Base-by-base conservation (phyloP, 2,329 filamentous ascomycete genomes). In the Blastomyces emzantsi region DNA sequence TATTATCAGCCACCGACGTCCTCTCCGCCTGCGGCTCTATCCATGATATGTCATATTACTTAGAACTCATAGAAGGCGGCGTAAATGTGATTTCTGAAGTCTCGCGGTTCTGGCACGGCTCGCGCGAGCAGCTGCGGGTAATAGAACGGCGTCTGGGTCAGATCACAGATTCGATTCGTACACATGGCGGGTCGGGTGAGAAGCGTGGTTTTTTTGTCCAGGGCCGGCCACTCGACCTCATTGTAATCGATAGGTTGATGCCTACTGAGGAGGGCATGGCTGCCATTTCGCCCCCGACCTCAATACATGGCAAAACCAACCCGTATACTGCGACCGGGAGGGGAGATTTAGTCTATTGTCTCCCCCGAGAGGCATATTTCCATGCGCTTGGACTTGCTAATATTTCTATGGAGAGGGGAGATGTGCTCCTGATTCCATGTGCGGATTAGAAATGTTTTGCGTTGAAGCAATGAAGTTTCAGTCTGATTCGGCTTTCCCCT, bases 1-100 rank as follows among this genome's bases (percentile, higher is more conserved):
- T 88, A 30, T 77, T 86, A 43, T 81, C 85, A 58, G 87, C 87
- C 0, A 79, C 87, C 43, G 88, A 91, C 68, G 83, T 89, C 1
- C 78, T 90, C 63, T 84, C 84, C 15, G 83, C 87, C 0, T 83
- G 82, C 5, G 85, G 87, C 1, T 70, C 78, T 0, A 72, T 87
- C 7, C 74, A 78, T 0, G 78, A 81, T 15, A 71, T 89, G 13
- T 72, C 80, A 1, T 76, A 78, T 13, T 77, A 83, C 33, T 79
- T 88, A 47, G 79, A 82, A 11, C 79, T 81, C 13, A 80, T 89
- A 60, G 75, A 77, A 22, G 79, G 81, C 41, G 83, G 82, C 0
- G 73, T 84, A 45, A 77, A 79, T 8, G 80, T 83, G 15, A 74
- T 90, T 22, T 81, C 84, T 19, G 79, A 84, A 62, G 77, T 88